phyloP scores from a whole-genome alignment of 495 filamentous ascomycete genomes.

The Penicillium silybi region DNA sequence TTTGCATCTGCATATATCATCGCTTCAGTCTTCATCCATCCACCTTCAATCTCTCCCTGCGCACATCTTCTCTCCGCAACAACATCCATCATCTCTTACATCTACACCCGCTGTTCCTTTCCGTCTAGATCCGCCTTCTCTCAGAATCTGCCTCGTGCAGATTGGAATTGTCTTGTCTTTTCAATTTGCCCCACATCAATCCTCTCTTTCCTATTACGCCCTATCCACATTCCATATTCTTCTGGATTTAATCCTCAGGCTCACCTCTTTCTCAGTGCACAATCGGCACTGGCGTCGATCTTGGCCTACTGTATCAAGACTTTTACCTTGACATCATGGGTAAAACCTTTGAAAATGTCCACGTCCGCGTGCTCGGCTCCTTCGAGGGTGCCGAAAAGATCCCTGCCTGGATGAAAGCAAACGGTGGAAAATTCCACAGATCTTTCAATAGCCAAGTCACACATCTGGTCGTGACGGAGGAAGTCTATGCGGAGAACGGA shows the following conservation, averaged over 20 bases:
- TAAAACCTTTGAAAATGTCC: conserved; percentile 28
- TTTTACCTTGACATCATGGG: conserved; percentile 20
- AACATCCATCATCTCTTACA: too few species aligned
- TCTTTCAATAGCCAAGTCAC: conserved; percentile 45
- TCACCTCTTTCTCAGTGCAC: too few species aligned
- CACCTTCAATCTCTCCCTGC: too few species aligned
- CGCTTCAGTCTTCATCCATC: not conserved
- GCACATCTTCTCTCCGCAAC: not conserved
- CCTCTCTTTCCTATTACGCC: too few species aligned
- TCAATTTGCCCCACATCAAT: too few species aligned
- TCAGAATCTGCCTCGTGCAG: too few species aligned
- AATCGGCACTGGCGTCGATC: too few species aligned
- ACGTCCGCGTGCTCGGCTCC: conserved; percentile 32
- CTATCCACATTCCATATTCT: too few species aligned
- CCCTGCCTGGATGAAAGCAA: conserved; percentile 48
- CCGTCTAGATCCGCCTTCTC: too few species aligned
- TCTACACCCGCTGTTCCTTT: too few species aligned
- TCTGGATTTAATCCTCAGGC: too few species aligned
- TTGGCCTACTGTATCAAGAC: not conserved
- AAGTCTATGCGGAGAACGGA: conserved; percentile 45
- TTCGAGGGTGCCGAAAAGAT: conserved; percentile 45
- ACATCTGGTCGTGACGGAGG: conserved; percentile 55
- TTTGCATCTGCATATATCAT: not conserved
- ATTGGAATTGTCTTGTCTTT: too few species aligned
- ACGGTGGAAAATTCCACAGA: conserved; percentile 47